These are phyloP conservation scores for Theobroma cacao DNA, from an alignment of 345 rosid genomes.

Conservation along the genomic window DNA sequence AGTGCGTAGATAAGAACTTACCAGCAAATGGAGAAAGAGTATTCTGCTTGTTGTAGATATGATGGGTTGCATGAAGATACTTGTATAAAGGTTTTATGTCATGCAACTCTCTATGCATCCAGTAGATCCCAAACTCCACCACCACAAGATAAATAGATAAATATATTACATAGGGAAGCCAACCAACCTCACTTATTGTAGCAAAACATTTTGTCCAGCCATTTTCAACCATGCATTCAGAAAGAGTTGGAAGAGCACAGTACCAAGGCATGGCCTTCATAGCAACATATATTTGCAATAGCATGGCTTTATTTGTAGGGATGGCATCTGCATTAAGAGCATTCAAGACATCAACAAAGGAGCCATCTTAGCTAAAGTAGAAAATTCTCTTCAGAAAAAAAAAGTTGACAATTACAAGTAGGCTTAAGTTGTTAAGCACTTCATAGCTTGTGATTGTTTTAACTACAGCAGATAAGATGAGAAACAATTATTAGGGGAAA, in stretches of 20 bases:
- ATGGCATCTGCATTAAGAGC: slow-evolving; percentile 66
- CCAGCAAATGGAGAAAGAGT: slow-evolving; percentile 98
- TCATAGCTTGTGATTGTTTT: not conserved
- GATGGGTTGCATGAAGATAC: slow-evolving; percentile 86
- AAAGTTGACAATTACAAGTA: not conserved
- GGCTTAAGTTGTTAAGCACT: not conserved
- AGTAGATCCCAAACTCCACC: slow-evolving; percentile 91
- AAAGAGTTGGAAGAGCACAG: slow-evolving; percentile 73
- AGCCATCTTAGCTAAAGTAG: not conserved
- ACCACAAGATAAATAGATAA: slow-evolving; percentile 52
- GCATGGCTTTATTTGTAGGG: slow-evolving; percentile 82
- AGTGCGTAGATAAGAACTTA: slow-evolving; percentile 28
- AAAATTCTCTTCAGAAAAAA: not conserved
- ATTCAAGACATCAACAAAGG: slow-evolving; percentile 15
- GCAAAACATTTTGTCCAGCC: slow-evolving; percentile 88
- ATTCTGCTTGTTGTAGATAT: slow-evolving; percentile 95
- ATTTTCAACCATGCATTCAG: slow-evolving; percentile 79
- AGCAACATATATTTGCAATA: slow-evolving; percentile 81
- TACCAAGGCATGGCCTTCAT: slow-evolving; percentile 98
- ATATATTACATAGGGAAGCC: slow-evolving; percentile 47
- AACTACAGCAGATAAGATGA: not conserved
- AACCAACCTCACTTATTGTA: slow-evolving; percentile 62
- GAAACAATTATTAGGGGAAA: not conserved
- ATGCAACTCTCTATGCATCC: slow-evolving; percentile 95
- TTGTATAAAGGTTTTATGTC: slow-evolving; percentile 93